Conservation (phyloP, 2,329 filamentous ascomycete species). For the Epichloe scottii region DNA sequence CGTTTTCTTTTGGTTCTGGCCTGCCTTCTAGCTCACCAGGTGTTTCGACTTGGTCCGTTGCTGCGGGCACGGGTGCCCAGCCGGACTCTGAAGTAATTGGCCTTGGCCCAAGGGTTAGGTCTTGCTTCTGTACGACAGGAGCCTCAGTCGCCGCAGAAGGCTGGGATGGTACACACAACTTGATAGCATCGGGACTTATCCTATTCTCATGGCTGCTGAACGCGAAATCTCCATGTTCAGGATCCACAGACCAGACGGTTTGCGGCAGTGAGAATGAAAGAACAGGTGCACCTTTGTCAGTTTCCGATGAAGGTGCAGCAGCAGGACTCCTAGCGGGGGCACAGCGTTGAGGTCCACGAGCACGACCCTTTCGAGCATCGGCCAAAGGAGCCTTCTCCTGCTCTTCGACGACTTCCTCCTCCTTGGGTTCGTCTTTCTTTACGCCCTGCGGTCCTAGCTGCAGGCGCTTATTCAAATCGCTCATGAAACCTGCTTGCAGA, state of each 20-base stretch:
- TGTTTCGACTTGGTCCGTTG: background rate
- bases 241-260: slow-evolving; percentile 40
- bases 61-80: background rate
- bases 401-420: slow-evolving; percentile 41
- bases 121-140: background rate
- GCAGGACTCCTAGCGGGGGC: slow-evolving; percentile 43
- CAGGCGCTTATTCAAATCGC: slow-evolving; percentile 80
- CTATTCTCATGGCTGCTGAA: slow-evolving; percentile 11
- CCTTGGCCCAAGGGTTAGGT: slow-evolving; percentile 1
- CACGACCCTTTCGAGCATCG: slow-evolving; percentile 83
- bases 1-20: background rate
- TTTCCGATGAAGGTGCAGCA: slow-evolving; percentile 17
- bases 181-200: slow-evolving; percentile 5
- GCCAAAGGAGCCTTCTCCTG: slow-evolving; percentile 67
- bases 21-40: background rate
- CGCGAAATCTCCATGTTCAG: slow-evolving; percentile 32
- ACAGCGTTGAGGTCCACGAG: slow-evolving; percentile 73
- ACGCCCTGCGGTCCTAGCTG: slow-evolving; percentile 71
- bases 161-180: slow-evolving; percentile 1
- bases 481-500: slow-evolving; percentile 83
- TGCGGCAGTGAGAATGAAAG: slow-evolving; percentile 35
- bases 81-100: background rate
- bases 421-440: slow-evolving; percentile 57
- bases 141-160: background rate
- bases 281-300: slow-evolving; percentile 17